Conservation (phyloP, 176 grass and related monocot species). For the Areca catechu region DNA sequence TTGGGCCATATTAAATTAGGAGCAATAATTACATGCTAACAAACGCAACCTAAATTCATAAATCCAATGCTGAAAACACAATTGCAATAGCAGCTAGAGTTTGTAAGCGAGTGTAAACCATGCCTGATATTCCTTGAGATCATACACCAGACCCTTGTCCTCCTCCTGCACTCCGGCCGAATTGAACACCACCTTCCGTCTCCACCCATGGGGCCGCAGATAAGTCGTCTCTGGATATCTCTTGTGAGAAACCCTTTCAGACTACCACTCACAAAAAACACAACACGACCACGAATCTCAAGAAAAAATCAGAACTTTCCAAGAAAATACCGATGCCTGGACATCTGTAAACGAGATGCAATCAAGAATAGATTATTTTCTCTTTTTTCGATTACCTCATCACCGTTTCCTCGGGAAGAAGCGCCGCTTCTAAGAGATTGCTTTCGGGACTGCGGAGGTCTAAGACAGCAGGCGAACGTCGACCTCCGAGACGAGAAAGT, state of each 20-base stretch:
- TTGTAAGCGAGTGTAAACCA: background rate
- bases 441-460: background rate
- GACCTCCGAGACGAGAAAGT: background rate
- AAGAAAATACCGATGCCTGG: background rate
- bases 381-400: background rate
- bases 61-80: no score
- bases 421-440: background rate
- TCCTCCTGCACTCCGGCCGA: constrained; percentile 14
- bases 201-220: background rate
- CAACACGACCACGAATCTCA: background rate
- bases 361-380: background rate
- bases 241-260: constrained; percentile 45
- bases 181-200: constrained; percentile 17
- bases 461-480: constrained; percentile 5
- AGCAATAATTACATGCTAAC: no score
- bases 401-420: background rate
- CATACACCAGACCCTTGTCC: constrained; percentile 30
- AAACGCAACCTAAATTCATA: no score
- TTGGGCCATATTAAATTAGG: no score
- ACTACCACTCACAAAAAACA: constrained; percentile 14
- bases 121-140: constrained; percentile 57
- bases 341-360: background rate
- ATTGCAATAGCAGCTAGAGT: no score
- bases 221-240: constrained; percentile 20
- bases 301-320: background rate